These are phyloP conservation scores for Pseudoneurospora amorphoporcata DNA, from an alignment of 495 filamentous ascomycete species.

Conservation along the genomic window DNA sequence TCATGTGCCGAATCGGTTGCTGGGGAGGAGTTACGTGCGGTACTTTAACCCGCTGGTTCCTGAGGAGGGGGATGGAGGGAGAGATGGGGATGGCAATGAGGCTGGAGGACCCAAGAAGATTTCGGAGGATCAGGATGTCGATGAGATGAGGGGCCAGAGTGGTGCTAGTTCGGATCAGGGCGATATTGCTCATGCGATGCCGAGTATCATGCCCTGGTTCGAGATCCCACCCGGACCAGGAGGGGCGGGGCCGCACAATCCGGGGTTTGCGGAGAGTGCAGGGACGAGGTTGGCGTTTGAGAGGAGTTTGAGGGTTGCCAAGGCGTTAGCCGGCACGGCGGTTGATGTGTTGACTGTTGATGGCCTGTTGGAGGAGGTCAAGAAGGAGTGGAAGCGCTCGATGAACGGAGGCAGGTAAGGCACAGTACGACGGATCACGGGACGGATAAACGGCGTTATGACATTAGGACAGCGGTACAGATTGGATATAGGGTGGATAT, in stretches of 20 bases:
- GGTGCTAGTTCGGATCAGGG: conserved; percentile 52
- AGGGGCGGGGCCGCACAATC: conserved; percentile 46
- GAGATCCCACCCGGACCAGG: conserved; percentile 35
- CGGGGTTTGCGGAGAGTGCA: conserved; percentile 47
- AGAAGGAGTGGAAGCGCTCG: conserved; percentile 17
- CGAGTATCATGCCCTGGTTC: conserved; percentile 50
- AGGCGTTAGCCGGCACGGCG: conserved; percentile 43
- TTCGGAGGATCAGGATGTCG: conserved; percentile 33
- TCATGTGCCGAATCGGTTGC: conserved; percentile 48
- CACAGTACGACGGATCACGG: not conserved
- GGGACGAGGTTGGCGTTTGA: conserved; percentile 44
- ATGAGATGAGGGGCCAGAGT: conserved; percentile 39
- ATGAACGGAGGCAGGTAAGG: not conserved
- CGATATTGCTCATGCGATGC: conserved; percentile 54
- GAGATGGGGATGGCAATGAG: not conserved
- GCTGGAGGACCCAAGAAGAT: conserved; percentile 18
- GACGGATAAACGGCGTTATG: not conserved
- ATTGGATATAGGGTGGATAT: not conserved
- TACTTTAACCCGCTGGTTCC: conserved; percentile 35
- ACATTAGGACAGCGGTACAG: not conserved
- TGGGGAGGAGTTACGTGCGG: conserved; percentile 41
- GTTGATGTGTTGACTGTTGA: conserved; percentile 41
- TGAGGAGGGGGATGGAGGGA: not conserved
- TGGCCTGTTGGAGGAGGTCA: conserved; percentile 32
- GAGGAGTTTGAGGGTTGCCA: conserved; percentile 43